Percentiles rank a stretch among this genome's conserved stretches.
phyloP scores from a whole-genome alignment of 441 rosid species.

The Rhodomyrtus psidioides region DNA sequence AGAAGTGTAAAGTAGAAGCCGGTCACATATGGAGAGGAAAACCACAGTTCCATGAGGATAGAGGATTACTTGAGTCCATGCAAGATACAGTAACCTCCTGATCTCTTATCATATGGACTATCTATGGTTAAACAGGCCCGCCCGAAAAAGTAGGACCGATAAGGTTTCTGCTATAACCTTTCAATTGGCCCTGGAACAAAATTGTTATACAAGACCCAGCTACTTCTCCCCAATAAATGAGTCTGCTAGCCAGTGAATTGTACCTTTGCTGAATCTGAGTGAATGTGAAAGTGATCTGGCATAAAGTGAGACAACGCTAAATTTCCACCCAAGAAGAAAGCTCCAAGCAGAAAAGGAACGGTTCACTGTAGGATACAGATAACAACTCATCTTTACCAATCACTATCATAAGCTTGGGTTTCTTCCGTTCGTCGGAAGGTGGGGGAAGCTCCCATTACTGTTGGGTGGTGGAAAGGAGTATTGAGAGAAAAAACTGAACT shows the following conservation, averaged over 20 bases:
- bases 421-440: not conserved
- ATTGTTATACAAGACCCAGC: not conserved
- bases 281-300: not conserved
- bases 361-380: too few relatives aligned
- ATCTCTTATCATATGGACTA: not conserved
- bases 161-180: not conserved
- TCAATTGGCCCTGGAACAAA: not conserved
- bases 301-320: not conserved
- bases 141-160: not conserved
- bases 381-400: too few relatives aligned
- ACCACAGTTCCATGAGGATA: not conserved
- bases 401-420: too few relatives aligned
- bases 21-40: not conserved
- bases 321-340: not conserved
- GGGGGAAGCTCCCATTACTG: not conserved
- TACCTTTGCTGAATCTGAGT: not conserved
- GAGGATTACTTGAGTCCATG: not conserved
- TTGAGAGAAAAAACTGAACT: too few relatives aligned
- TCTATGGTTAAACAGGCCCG: not conserved
- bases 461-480: not conserved
- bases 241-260: not conserved
- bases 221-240: not conserved
- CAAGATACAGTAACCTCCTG: not conserved
- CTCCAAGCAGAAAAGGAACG: too few relatives aligned
- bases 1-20: not conserved